Conservation (phyloP, 2,329 filamentous ascomycete genomes). For the Botrytis deweyae region DNA sequence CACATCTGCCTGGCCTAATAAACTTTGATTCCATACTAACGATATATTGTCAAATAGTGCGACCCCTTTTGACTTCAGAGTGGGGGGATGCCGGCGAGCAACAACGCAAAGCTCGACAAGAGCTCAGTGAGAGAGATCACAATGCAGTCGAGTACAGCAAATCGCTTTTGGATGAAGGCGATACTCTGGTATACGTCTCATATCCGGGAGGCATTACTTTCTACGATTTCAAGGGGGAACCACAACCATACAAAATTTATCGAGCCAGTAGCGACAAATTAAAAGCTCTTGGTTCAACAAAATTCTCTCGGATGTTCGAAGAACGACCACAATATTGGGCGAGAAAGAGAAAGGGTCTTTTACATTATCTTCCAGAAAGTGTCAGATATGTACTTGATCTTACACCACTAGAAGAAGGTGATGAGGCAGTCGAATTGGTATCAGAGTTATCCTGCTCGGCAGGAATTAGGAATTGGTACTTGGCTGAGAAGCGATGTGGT, state of each 20-base stretch:
- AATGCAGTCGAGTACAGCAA: conserved; percentile 28
- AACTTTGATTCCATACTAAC: background rate
- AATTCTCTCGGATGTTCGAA: conserved; percentile 48
- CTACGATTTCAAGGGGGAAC: conserved; percentile 32
- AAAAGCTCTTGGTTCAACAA: conserved; percentile 47
- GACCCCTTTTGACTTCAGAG: too few species aligned
- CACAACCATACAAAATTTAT: conserved; percentile 41
- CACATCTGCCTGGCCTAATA: background rate
- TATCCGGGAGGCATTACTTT: conserved; percentile 38
- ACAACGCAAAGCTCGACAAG: background rate
- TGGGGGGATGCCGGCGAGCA: background rate
- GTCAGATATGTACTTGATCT: conserved; percentile 62
- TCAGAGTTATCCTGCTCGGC: conserved; percentile 58
- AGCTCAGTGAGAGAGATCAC: conserved; percentile 24
- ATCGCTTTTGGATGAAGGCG: conserved; percentile 39
- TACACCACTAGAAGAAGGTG: conserved; percentile 60
- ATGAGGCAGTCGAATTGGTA: conserved; percentile 59
- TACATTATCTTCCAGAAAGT: conserved; percentile 40
- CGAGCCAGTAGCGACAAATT: conserved; percentile 50
- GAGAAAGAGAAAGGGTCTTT: conserved; percentile 40
- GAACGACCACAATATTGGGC: conserved; percentile 45
- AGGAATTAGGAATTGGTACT: conserved; percentile 57
- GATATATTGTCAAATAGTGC: background rate
- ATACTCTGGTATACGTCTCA: conserved; percentile 47
- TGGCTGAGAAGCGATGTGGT: conserved; percentile 40